Evolutionary conservation across 1,284 basidiomycete species (phyloP).

Genomic region (Fomitopsis schrenkii): DNA sequence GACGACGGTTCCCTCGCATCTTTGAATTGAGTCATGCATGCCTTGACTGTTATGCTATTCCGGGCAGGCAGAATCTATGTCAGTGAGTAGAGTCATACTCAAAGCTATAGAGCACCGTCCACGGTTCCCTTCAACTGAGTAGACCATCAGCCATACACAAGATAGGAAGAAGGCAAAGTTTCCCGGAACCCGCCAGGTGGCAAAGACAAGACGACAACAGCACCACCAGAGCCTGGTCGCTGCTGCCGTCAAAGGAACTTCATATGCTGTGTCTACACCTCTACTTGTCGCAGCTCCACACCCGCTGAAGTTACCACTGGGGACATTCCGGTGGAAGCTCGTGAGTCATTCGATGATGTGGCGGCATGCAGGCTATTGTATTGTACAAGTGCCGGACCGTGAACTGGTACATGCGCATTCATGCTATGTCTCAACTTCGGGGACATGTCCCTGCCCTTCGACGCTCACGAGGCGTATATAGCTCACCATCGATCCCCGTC

Average conservation of each 20-base stretch:
- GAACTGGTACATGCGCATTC: no score
- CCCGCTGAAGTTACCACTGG: no score
- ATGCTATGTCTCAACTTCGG: neutral
- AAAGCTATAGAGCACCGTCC: no score
- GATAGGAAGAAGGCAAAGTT: constrained; percentile 80
- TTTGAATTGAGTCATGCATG: no score
- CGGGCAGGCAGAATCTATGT: no score
- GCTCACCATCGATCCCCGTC: neutral
- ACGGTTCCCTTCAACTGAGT: neutral
- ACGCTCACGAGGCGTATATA: neutral
- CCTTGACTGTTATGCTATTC: no score
- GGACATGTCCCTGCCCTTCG: neutral
- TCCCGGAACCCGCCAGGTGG: constrained; percentile 28
- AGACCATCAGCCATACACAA: constrained; percentile 60
- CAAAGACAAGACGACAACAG: neutral
- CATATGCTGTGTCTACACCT: constrained; percentile 2
- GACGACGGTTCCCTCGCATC: no score
- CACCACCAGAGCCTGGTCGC: constrained; percentile 2
- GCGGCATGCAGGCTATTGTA: no score
- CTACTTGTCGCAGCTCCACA: neutral
- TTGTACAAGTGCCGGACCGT: no score
- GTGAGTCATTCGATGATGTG: no score
- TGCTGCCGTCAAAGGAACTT: constrained; percentile 6
- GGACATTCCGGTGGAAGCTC: no score
- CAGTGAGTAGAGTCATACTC: no score